Base-by-base conservation (phyloP, 441 rosid genomes). In the Corymbia citriodora region DNA sequence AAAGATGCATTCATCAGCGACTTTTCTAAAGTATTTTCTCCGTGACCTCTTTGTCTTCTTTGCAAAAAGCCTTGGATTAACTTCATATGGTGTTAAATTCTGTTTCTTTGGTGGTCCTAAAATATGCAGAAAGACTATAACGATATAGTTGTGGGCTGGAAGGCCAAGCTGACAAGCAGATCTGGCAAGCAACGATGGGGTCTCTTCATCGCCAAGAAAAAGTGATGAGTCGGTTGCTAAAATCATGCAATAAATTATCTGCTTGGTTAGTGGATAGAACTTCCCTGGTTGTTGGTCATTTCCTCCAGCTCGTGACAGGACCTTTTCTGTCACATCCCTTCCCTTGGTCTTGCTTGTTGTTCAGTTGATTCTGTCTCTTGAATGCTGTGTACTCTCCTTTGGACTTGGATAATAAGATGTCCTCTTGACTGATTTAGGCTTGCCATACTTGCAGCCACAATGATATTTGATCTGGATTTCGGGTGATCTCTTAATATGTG, bases 71-170 rank as follows among this genome's bases (percentile, higher is more conserved):
- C 21, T 36, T 45, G 86, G 86, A 79, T 79, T 79, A 79, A 79
- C 31, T 79, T 45, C n/a, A n/a, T 13, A 45, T 79, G 31, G 53
- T 79, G 86, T 79, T 79, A 45, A 79, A 79, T 79, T 45, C 27
- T 79, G 53, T 79, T 89, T 45, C 19, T 21, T 40, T 72, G 21
- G 17, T 36, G 50, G 31, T 82, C 27, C 53, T 74, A 87, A 53
- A 57, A 55, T 91, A 59, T 92, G 52, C 97, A 98, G 99, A 96
- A 95, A 90, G 99, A 97, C 92, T 98, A 96, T 81, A 93, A 97
- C 27, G 99, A 95, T 11, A 97, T 98, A 40, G 98, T 97, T n/a
- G n/a, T n/a, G 55, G 99, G 99, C 92, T 97, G 99, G 99, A 98
- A 96, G 92, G 95, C 99, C 61, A 97, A 97, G 94, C 94, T 97